Percentiles rank a stretch among this genome's conserved stretches.
Evolutionary conservation across 2,329 filamentous ascomycete genomes (phyloP).

Genomic region (Colletotrichum shisoi): DNA sequence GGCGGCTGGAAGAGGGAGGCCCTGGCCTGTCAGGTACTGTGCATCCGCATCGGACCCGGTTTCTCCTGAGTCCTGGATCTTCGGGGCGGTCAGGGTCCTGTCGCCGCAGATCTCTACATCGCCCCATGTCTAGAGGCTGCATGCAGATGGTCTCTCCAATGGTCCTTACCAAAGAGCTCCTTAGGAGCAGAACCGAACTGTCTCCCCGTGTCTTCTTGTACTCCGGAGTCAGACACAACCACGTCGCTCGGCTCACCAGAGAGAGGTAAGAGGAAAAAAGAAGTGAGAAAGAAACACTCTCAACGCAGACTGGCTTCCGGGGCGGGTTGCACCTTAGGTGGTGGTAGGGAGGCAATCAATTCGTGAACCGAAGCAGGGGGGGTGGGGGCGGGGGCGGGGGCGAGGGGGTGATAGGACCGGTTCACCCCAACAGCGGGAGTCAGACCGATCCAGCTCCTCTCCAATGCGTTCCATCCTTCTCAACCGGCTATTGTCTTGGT

Average conservation of each 20-base stretch:
- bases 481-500: slow-evolving; percentile 26
- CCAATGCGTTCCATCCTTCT: slow-evolving; percentile 14
- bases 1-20: too few species aligned
- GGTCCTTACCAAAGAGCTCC: too few species aligned
- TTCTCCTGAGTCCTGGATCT: slow-evolving; percentile 20
- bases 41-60: slow-evolving; percentile 10
- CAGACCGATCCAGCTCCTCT: slow-evolving; percentile 18
- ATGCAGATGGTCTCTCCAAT: slow-evolving; percentile 18
- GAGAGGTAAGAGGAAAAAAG: not conserved
- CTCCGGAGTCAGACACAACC: not conserved
- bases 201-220: slow-evolving; percentile 5
- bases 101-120: slow-evolving; percentile 14
- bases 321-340: slow-evolving; percentile 18
- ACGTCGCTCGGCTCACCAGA: not conserved
- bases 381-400: not conserved
- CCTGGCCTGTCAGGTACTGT: not conserved
- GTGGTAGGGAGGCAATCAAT: not conserved
- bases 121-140: slow-evolving; percentile 8
- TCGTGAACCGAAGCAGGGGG: slow-evolving; percentile 9
- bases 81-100: not conserved
- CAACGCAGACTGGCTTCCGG: slow-evolving; percentile 10
- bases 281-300: not conserved
- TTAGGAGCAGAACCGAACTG: not conserved
- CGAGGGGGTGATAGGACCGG: too few species aligned
- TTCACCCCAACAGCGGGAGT: slow-evolving; percentile 25